Evolutionary conservation across 495 filamentous ascomycete species (phyloP).

Genomic region (Apiosordaria backusii): DNA sequence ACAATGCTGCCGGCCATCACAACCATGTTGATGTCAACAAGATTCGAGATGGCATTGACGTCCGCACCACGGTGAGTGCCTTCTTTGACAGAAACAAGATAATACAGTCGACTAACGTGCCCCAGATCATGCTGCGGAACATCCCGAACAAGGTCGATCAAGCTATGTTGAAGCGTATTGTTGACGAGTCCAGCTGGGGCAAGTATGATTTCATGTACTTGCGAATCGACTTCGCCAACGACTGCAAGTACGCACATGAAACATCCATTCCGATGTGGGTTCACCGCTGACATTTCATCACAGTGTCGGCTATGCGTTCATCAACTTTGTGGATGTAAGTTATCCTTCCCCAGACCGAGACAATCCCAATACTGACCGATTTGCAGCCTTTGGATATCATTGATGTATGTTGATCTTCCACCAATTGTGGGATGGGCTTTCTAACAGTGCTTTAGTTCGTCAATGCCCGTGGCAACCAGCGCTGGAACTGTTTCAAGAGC

Average conservation of each 20-base stretch:
- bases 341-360: neutral
- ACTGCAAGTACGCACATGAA: slow-evolving; percentile 69
- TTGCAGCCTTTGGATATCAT: slow-evolving; percentile 68
- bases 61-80: slow-evolving; percentile 65
- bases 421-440: neutral
- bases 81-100: neutral
- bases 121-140: slow-evolving; percentile 90
- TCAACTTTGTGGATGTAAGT: slow-evolving; percentile 85
- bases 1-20: slow-evolving; percentile 50
- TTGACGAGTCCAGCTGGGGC: slow-evolving; percentile 74
- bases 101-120: slow-evolving; percentile 14
- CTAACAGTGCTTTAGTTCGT: slow-evolving; percentile 61
- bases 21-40: slow-evolving; percentile 64
- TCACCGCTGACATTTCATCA: slow-evolving; percentile 28
- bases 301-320: slow-evolving; percentile 96
- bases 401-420: slow-evolving; percentile 46
- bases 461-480: slow-evolving; percentile 61
- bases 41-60: slow-evolving; percentile 64
- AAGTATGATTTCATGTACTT: slow-evolving; percentile 94
- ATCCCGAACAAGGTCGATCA: slow-evolving; percentile 89
- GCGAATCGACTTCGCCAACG: slow-evolving; percentile 85
- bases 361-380: slow-evolving; percentile 28
- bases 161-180: slow-evolving; percentile 71
- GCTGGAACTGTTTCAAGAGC: slow-evolving; percentile 80
- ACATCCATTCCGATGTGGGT: neutral